Conservation (phyloP, 805 yeast species). For the Pichia thaimueangensis region DNA sequence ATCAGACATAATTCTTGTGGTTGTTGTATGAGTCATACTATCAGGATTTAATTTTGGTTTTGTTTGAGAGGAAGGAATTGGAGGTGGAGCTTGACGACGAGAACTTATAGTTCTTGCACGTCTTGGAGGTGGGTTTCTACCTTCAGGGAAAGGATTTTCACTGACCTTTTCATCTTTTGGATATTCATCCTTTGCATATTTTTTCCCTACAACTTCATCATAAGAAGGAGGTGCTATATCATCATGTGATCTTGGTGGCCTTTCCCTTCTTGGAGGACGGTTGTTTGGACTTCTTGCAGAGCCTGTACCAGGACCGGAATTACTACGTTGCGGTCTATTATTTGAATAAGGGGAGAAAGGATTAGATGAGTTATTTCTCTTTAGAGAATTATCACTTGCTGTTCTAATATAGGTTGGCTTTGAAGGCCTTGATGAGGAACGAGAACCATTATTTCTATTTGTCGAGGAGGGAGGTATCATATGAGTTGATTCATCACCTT, state of each 20-base stretch:
- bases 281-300: constrained; percentile 4
- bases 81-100: constrained; percentile 15
- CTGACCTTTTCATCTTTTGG: constrained; percentile 30
- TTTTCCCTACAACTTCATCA: constrained; percentile 59
- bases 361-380: constrained; percentile 11
- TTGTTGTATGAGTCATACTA: constrained; percentile 20
- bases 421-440: constrained; percentile 12
- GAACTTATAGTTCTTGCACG: constrained; percentile 12
- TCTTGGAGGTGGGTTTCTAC: constrained; percentile 9
- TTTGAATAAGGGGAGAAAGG: constrained; percentile 11
- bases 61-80: constrained; percentile 8
- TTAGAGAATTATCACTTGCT: constrained; percentile 10
- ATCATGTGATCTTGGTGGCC: neutral
- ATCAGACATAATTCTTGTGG: constrained; percentile 25
- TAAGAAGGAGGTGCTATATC: constrained; percentile 61
- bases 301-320: constrained; percentile 1
- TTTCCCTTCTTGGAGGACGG: neutral
- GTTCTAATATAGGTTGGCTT: constrained; percentile 16
- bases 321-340: constrained; percentile 8
- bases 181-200: constrained; percentile 36
- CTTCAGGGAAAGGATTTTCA: constrained; percentile 22
- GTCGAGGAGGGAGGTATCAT: neutral
- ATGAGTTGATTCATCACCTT: constrained; percentile 18
- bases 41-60: constrained; percentile 10
- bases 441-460: neutral